A percentile compares a stretch with the other conserved stretches of the same genome.
These are phyloP conservation scores for Bodo saltans DNA, from an alignment of 78 protist genomes.

Conservation along the genomic window DNA sequence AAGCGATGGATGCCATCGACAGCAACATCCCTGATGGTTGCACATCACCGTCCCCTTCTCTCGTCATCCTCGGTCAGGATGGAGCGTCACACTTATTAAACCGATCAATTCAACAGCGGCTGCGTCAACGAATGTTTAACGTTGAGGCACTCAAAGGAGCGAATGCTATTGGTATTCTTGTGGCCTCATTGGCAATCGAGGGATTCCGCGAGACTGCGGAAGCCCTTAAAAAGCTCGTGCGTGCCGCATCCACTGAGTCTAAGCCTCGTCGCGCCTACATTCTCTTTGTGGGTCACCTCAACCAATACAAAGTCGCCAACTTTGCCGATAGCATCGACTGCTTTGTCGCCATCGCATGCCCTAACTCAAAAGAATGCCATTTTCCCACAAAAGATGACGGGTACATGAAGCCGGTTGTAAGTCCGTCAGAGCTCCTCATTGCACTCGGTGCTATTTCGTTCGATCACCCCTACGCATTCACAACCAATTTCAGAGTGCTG, in stretches of 20 bases:
- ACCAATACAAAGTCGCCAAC: slow-evolving; percentile 13
- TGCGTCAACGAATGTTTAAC: background rate
- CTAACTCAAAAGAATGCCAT: background rate
- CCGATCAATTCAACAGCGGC: too few species aligned
- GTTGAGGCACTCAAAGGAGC: background rate
- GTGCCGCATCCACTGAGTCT: too few species aligned
- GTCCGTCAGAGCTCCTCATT: background rate
- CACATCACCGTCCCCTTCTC: too few species aligned
- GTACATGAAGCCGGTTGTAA: background rate
- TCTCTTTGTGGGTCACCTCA: slow-evolving; percentile 19
- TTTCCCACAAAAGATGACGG: background rate
- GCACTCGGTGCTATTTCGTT: background rate
- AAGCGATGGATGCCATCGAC: too few species aligned
- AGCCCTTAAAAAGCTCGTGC: background rate
- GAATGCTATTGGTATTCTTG: background rate
- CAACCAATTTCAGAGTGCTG: background rate
- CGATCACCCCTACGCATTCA: background rate
- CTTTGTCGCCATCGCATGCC: slow-evolving; percentile 18
- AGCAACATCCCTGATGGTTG: too few species aligned
- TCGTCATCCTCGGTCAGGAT: too few species aligned
- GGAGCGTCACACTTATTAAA: too few species aligned
- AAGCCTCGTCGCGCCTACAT: background rate
- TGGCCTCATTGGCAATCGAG: background rate
- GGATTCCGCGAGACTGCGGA: background rate
- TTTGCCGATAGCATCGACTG: slow-evolving; percentile 4